Percentiles rank a stretch among this genome's conserved stretches.
These are phyloP conservation scores for Hyparrhenia diplandra DNA, from an alignment of 176 grass and related monocot species.

Conservation along the genomic window DNA sequence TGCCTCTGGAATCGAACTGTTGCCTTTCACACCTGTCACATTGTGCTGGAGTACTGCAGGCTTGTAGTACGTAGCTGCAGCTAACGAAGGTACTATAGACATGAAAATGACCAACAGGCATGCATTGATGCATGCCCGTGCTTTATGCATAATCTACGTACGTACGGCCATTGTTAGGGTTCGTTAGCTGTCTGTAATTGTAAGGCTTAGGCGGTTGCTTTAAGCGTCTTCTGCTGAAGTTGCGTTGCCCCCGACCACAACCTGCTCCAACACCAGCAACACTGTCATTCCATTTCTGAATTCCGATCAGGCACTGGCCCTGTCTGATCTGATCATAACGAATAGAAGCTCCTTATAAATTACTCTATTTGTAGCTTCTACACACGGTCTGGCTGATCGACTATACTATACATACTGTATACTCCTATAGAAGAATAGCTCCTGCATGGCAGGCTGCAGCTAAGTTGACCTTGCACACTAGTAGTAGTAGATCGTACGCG, in stretches of 20 bases:
- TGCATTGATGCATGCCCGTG: neutral
- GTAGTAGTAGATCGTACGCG: neutral
- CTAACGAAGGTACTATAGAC: neutral
- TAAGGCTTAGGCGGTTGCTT: neutral
- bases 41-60: neutral
- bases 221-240: neutral
- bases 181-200: too few relatives aligned
- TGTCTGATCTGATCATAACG: slow-evolving; percentile 1
- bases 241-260: neutral
- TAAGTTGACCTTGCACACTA: slow-evolving; percentile 17
- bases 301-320: neutral
- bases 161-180: neutral
- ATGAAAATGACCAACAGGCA: neutral
- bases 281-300: slow-evolving; percentile 9
- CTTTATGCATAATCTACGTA: neutral
- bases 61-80: neutral
- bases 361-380: neutral
- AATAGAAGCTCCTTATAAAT: neutral
- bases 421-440: neutral
- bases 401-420: neutral
- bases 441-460: neutral
- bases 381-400: too few relatives aligned
- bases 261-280: neutral
- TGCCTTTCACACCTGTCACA: slow-evolving; percentile 5
- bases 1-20: neutral